Base-by-base conservation (phyloP, 345 rosid species). In the Brassica rapa region DNA sequence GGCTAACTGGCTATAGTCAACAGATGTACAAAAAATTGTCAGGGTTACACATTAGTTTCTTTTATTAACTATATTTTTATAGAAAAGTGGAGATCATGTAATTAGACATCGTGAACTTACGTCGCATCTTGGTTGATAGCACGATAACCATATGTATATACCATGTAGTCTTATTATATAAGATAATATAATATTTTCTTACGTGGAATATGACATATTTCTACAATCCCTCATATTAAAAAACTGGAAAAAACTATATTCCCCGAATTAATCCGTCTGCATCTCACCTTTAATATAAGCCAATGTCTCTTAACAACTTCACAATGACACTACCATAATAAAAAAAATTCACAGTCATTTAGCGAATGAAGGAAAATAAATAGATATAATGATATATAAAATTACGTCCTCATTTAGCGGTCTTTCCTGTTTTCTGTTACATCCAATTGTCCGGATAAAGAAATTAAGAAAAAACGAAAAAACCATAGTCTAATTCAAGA, bases 71-170 rank as follows among this genome's bases (percentile, higher is more conserved):
- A 6, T 8, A 21, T 0, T 10, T 32, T 30, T 19, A 10, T 24
- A 60, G 11, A 0, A 3, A 68, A 53, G 76, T 80, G 83, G 79
- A 64, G 70, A 29, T 74, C 83, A 70, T 80, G 83, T 74, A 55
- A 19, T 79, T 62, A 29, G 23, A 64, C 53, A 69, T 80, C 76
- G 72, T 70, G 83, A 67, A 62, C 57, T 27, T 62, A 53, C 39
- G 67, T 80, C 53, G 16, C 62, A 70, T 80, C 62, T 69, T 80
- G 39, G 79, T 80, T 68, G 83, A 70, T 75, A 41, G 76, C 83
- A 80, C 83, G 83, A 62, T 70, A 32, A n/a, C 4, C 35, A 67
- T 27, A 8, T 10, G 19, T 11, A 25, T 35, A 51, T n/a, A 15
- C 4, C 33, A 4, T 7, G 8, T 62, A 16, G 49, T 70, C 32